A percentile compares a stretch with the other conserved stretches of the same genome.
Conservation (phyloP, 2,329 filamentous ascomycete genomes). For the Neurospora crassa region DNA sequence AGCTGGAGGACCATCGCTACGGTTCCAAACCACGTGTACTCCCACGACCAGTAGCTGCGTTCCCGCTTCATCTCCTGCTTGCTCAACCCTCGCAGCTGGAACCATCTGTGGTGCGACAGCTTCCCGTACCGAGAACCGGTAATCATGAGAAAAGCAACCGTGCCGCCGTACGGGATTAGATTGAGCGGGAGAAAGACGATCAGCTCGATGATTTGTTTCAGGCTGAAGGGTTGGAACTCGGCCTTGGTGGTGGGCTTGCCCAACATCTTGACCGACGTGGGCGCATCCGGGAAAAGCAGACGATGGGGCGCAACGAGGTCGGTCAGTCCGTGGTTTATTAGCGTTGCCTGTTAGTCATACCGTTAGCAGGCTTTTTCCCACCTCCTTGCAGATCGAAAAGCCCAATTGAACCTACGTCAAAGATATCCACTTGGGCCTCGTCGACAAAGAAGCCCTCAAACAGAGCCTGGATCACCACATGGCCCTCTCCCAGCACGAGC, state of each 20-base stretch:
- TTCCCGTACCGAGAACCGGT: slow-evolving; percentile 84
- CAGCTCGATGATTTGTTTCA: slow-evolving; percentile 85
- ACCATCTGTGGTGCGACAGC: slow-evolving; percentile 85
- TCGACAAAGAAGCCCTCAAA: slow-evolving; percentile 79
- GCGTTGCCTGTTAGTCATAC: slow-evolving; percentile 41
- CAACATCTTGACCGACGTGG: slow-evolving; percentile 67
- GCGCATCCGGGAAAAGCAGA: slow-evolving; percentile 55
- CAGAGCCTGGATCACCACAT: slow-evolving; percentile 58
- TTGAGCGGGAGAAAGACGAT: slow-evolving; percentile 73
- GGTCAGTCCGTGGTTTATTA: slow-evolving; percentile 64
- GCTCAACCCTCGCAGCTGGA: slow-evolving; percentile 64
- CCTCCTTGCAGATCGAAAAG: background rate
- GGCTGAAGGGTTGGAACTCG: slow-evolving; percentile 78
- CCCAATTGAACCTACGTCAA: slow-evolving; percentile 50
- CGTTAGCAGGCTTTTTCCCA: slow-evolving; percentile 6
- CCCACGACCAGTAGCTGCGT: slow-evolving; percentile 58
- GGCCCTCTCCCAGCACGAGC: slow-evolving; percentile 73
- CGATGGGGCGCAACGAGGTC: slow-evolving; percentile 60
- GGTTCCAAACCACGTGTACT: slow-evolving; percentile 91
- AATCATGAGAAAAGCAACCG: slow-evolving; percentile 75
- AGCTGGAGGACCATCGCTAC: slow-evolving; percentile 76
- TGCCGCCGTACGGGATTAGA: slow-evolving; percentile 74
- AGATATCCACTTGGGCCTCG: slow-evolving; percentile 69
- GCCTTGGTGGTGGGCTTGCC: slow-evolving; percentile 71
- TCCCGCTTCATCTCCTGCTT: slow-evolving; percentile 66